Percentiles rank a stretch among this genome's conserved stretches.
Conservation (phyloP, 495 filamentous ascomycete genomes). For the Penicillium daleae region DNA sequence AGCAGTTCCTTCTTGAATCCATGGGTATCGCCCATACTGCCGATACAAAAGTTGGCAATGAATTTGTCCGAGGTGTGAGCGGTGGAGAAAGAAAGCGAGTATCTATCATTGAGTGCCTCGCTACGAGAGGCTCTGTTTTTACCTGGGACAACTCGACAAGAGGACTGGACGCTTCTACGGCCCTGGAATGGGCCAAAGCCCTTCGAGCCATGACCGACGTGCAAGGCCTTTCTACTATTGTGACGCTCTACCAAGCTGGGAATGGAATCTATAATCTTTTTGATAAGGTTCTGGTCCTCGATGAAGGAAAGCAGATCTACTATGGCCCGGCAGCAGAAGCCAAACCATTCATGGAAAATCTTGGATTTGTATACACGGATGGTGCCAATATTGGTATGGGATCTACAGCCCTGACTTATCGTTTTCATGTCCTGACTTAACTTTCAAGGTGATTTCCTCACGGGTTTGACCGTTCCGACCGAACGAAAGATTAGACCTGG, state of each 20-base stretch:
- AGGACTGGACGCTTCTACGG: conserved; percentile 64
- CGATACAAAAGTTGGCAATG: conserved; percentile 80
- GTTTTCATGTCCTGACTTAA: conserved; percentile 35
- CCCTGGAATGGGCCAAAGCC: conserved; percentile 55
- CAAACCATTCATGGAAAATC: conserved; percentile 63
- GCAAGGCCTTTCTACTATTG: conserved; percentile 48
- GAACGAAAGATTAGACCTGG: conserved; percentile 65
- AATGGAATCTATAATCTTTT: conserved; percentile 64
- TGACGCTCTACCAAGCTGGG: conserved; percentile 64
- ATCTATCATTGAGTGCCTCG: conserved; percentile 67
- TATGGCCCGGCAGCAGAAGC: conserved; percentile 62
- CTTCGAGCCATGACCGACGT: conserved; percentile 52
- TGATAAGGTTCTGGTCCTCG: conserved; percentile 71
- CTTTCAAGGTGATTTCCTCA: conserved; percentile 66
- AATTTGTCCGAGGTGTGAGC: conserved; percentile 76
- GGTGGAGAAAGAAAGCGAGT: conserved; percentile 81
- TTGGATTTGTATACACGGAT: conserved; percentile 66
- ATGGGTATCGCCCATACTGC: conserved; percentile 77
- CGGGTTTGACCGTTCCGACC: conserved; percentile 68
- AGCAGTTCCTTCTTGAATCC: conserved; percentile 71
- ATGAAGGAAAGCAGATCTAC: conserved; percentile 65
- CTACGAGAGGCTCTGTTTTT: conserved; percentile 59
- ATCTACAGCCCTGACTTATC: background rate
- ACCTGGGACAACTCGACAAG: conserved; percentile 66
- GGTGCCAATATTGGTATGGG: conserved; percentile 36